phyloP scores from a whole-genome alignment of 257 asterid species.

The Solanum clarkiae region DNA sequence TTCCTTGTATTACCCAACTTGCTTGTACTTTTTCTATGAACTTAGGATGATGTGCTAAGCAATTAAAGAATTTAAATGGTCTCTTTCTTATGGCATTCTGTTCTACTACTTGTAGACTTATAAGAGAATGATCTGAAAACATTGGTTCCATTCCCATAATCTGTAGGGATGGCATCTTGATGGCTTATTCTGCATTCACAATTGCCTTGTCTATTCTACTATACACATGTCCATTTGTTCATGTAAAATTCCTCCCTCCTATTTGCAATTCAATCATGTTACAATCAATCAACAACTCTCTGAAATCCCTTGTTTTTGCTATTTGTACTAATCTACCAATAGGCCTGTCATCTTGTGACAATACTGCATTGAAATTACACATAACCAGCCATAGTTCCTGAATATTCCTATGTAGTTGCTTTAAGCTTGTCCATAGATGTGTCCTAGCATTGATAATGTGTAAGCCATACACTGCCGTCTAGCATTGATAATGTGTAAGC shows the following conservation, averaged over 20 bases:
- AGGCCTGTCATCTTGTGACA: not conserved
- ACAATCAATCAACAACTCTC: not conserved
- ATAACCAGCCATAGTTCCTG: not conserved
- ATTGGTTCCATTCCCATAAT: no score
- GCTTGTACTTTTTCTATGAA: no score
- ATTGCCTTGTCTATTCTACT: not conserved
- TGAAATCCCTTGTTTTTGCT: not conserved
- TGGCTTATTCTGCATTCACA: no score
- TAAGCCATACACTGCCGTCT: not conserved
- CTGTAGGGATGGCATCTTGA: no score
- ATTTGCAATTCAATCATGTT: not conserved
- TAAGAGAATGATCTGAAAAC: no score
- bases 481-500: not conserved
- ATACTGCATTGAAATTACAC: not conserved
- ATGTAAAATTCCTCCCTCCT: not conserved
- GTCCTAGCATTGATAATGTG: no score
- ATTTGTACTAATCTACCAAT: not conserved
- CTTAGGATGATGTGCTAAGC: no score
- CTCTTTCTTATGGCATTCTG: no score
- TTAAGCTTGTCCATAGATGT: not conserved
- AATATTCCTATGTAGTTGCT: no score
- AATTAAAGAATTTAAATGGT: no score
- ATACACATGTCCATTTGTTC: not conserved
- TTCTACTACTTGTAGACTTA: no score
- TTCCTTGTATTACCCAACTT: no score